Conservation (phyloP, 2,329 filamentous ascomycete genomes). For the Botrytis elliptica region DNA sequence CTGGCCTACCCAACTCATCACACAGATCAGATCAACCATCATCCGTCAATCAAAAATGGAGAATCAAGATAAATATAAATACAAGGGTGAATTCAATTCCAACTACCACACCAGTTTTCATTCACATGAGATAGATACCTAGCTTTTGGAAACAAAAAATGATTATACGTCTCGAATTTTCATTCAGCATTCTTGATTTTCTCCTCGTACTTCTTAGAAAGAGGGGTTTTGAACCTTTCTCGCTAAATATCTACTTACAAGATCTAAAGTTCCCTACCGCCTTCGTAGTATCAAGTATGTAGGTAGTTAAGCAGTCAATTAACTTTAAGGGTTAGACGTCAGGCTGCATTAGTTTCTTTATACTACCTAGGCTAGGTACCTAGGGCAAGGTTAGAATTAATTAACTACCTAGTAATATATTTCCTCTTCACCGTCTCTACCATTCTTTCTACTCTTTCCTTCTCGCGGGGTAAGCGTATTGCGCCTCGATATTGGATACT, state of each 20-base stretch:
- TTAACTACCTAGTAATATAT: background rate
- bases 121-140: background rate
- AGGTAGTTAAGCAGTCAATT: background rate
- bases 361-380: too few species aligned
- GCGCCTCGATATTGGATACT: background rate
- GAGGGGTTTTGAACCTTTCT: background rate
- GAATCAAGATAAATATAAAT: background rate
- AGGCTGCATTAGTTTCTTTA: background rate
- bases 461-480: background rate
- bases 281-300: too few species aligned
- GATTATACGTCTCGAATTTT: too few species aligned
- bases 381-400: too few species aligned
- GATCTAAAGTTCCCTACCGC: too few species aligned
- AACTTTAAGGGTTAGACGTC: background rate
- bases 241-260: background rate
- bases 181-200: background rate
- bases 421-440: background rate
- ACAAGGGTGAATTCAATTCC: background rate
- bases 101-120: background rate
- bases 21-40: background rate
- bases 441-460: fast-evolving
- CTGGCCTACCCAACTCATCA: too few species aligned
- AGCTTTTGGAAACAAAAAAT: too few species aligned
- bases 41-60: background rate
- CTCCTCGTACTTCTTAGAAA: background rate